These are phyloP conservation scores for Malassezia arunalokei DNA, from an alignment of 1,284 basidiomycete genomes.

Conservation along the genomic window DNA sequence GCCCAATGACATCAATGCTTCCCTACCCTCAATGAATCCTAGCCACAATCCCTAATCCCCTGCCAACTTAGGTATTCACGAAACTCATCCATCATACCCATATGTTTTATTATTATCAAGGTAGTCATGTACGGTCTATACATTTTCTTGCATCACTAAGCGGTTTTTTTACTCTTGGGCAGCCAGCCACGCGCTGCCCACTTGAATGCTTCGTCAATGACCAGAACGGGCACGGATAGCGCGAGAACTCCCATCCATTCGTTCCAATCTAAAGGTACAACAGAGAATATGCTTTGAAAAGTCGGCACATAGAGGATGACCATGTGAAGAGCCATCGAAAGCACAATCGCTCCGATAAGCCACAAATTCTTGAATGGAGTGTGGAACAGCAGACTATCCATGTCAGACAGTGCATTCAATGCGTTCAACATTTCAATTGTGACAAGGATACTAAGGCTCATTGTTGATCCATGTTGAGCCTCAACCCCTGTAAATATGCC, in stretches of 20 bases:
- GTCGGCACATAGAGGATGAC: slow-evolving; percentile 24
- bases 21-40: slow-evolving; percentile 19
- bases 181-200: slow-evolving; percentile 52
- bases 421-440: slow-evolving; percentile 99
- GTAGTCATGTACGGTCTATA: too few relatives aligned
- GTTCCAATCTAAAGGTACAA: slow-evolving; percentile 73
- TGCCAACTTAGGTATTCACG: too few relatives aligned
- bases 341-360: slow-evolving; percentile 56
- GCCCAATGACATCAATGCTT: slow-evolving; percentile 26
- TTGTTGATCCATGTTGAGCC: slow-evolving; percentile 71
- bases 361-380: slow-evolving; percentile 88
- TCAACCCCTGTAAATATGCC: slow-evolving; percentile 78
- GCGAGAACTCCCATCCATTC: slow-evolving; percentile 93
- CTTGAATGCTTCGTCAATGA: slow-evolving; percentile 85
- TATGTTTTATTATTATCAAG: too few relatives aligned
- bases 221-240: slow-evolving; percentile 73
- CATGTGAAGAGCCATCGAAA: slow-evolving; percentile 75
- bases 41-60: not conserved
- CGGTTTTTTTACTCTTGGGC: not conserved
- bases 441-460: slow-evolving; percentile 85
- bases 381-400: slow-evolving; percentile 75
- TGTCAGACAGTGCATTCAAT: slow-evolving; percentile 96
- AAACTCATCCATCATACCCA: too few relatives aligned
- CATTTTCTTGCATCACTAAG: not conserved
- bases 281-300: slow-evolving; percentile 56